Base-by-base conservation (phyloP, 2,329 filamentous ascomycete species). In the Fusarium sp. region DNA sequence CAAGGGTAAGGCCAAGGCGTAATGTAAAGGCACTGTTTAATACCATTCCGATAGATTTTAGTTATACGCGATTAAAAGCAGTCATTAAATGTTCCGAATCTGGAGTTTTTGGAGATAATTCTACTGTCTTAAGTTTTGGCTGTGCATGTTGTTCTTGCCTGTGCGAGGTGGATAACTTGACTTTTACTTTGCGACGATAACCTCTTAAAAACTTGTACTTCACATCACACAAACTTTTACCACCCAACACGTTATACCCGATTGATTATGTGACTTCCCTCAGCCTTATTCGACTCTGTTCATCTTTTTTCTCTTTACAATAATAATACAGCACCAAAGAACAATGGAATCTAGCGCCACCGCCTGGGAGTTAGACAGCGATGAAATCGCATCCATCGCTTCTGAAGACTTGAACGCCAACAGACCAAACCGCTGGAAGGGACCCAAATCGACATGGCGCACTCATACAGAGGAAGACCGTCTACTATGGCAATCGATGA, bases 391-490 rank as follows among this genome's bases (percentile, higher is more conserved):
- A n/a, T 84, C 83, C 14, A 77, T 85, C 71, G 79, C 79, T 29
- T 85, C 84, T 7, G 82, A 83, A 6, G 83, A 85, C 55, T 80
- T 86, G 30, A 75, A 81, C 67, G 77, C 82, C 49, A 78, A 81
- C 47, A 87, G 91, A 3, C 90, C 90, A 12, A 96, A 96, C 76
- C 89, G 89, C 65, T 97, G 92, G 85, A 83, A 79, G n/a, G 93
- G 94, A 2, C 80, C 86, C 2, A 79, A 86, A 18, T 86, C 86
- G 34, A 91, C 90, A 70, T 97, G 94, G 93, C 83, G 82, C 57
- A 75, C 79, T 12, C 81, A 88, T 61, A 93, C 90, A 3, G 81
- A 83, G 52, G 81, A 86, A 32, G 92, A 94, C 63, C 86, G 91
- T 16, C 84, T 85, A 10, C 84, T 92, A 3, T 86, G 87, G 61